Base-by-base conservation (phyloP, 768 basidiomycete genomes). In the Phaeotremella fagi region DNA sequence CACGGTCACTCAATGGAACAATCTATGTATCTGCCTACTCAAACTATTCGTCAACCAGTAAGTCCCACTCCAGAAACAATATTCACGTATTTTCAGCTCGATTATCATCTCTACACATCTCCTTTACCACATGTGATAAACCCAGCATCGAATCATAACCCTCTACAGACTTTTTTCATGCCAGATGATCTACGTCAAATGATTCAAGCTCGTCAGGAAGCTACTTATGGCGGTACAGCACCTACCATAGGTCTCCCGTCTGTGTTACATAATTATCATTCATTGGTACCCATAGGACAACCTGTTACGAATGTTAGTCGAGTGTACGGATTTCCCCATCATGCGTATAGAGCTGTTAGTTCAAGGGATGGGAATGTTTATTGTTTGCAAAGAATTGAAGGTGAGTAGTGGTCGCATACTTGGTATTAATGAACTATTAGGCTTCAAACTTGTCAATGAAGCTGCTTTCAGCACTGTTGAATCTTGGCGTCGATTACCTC, bases 51-150 rank as follows among this genome's bases (percentile, higher is more conserved):
- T n/a, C 86, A 88, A 66, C 85, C 87, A 20, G 88, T 89, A 68
- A 62, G 74, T 54, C 36, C 5, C 2, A 4, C 16, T 25, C 27
- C n/a, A 1, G 77, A 54, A 24, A n/a, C n/a, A 14, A 7, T 22
- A 45, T 36, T 29, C 48, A 16, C 22, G 31, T 48, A 42, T 45
- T 35, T 11, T 37, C 68, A 94, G 89, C 81, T 98, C 42, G 83
- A 95, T 68, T 90, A 99, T 68, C 90, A 97, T 61, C 80, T 97
- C 26, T 99, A 99, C 77, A 85, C 87, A 3, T 81, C 82, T 1
- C 80, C 76, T 2, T 81, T 63, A 78, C 86, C 66, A 78, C 86
- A 38, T 75, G 81, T 58, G 66, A 79, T 51, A 78, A 85, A 69
- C 66, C 80, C 62, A 70, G 80, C 59, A 63, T 79, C 64, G 77